phyloP scores from a whole-genome alignment of 805 yeast species.

The Candida krabiensis region DNA sequence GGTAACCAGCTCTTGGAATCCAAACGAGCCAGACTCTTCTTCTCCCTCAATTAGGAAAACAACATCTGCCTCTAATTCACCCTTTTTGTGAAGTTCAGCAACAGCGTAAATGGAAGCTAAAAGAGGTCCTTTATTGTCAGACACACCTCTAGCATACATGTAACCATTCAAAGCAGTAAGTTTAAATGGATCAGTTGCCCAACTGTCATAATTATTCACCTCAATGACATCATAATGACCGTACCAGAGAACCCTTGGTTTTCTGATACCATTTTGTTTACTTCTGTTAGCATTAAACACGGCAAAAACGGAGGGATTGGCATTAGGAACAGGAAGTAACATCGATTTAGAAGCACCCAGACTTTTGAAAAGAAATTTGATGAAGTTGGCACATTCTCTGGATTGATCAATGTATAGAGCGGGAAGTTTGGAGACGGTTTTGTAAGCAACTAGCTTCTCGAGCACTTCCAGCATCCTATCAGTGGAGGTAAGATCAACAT shows the following conservation, averaged over 20 bases:
- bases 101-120: slow-evolving; percentile 86
- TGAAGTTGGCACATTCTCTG: slow-evolving; percentile 79
- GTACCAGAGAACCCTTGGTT: slow-evolving; percentile 71
- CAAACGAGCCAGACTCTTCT: slow-evolving; percentile 90
- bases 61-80: slow-evolving; percentile 65
- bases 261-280: slow-evolving; percentile 2
- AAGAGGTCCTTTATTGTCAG: slow-evolving; percentile 94
- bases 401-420: slow-evolving; percentile 72
- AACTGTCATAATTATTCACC: slow-evolving; percentile 55
- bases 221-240: slow-evolving; percentile 96
- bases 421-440: slow-evolving; percentile 76
- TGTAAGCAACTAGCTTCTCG: slow-evolving; percentile 60
- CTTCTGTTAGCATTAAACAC: slow-evolving; percentile 52
- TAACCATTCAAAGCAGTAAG: slow-evolving; percentile 81
- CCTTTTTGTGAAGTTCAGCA: slow-evolving; percentile 59
- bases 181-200: slow-evolving; percentile 80
- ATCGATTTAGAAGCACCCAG: slow-evolving; percentile 71
- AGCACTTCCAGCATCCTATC: slow-evolving; percentile 67
- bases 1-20: slow-evolving; percentile 69
- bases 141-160: slow-evolving; percentile 86
- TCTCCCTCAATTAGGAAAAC: slow-evolving; percentile 90
- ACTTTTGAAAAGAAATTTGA: slow-evolving; percentile 58
- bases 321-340: slow-evolving; percentile 69
- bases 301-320: slow-evolving; percentile 86
- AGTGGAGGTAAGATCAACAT: slow-evolving; percentile 18